These are phyloP conservation scores for Coriaria nepalensis DNA, from an alignment of 306 rosid genomes.

Conservation along the genomic window DNA sequence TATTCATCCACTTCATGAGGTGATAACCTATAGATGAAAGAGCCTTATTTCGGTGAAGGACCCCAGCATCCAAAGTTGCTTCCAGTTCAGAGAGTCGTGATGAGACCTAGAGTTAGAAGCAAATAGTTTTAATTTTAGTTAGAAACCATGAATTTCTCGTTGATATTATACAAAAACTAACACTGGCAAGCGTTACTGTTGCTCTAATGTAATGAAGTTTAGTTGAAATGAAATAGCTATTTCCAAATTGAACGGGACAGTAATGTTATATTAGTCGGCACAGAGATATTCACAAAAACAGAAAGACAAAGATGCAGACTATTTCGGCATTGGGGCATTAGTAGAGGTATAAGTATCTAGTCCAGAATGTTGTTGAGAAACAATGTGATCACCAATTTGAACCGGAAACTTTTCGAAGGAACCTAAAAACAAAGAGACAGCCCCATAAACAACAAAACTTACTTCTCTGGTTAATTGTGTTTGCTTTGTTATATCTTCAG, in stretches of 20 bases:
- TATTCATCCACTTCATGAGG: slow-evolving; percentile 73
- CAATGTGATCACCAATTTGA: slow-evolving; percentile 16
- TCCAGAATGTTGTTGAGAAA: background rate
- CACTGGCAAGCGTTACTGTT: no score
- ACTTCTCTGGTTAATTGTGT: slow-evolving; percentile 93
- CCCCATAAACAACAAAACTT: slow-evolving; percentile 17
- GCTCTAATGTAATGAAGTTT: background rate
- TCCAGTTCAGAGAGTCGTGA: slow-evolving; percentile 85
- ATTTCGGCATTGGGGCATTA: no score
- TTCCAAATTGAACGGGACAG: background rate
- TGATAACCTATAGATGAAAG: slow-evolving; percentile 60
- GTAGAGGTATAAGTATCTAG: background rate
- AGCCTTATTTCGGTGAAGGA: slow-evolving; percentile 82
- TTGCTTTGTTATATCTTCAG: slow-evolving; percentile 84
- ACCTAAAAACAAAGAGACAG: slow-evolving; percentile 6
- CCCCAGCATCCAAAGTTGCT: slow-evolving; percentile 83
- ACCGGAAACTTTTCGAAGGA: slow-evolving; percentile 4
- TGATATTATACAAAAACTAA: no score
- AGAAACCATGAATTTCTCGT: no score
- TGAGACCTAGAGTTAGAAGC: slow-evolving; percentile 41
- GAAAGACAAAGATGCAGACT: no score
- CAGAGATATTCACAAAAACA: no score
- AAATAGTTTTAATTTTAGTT: background rate
- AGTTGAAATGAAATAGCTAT: background rate
- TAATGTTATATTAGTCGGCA: no score